phyloP scores from a whole-genome alignment of 495 filamentous ascomycete genomes.

The Podospora sp. region DNA sequence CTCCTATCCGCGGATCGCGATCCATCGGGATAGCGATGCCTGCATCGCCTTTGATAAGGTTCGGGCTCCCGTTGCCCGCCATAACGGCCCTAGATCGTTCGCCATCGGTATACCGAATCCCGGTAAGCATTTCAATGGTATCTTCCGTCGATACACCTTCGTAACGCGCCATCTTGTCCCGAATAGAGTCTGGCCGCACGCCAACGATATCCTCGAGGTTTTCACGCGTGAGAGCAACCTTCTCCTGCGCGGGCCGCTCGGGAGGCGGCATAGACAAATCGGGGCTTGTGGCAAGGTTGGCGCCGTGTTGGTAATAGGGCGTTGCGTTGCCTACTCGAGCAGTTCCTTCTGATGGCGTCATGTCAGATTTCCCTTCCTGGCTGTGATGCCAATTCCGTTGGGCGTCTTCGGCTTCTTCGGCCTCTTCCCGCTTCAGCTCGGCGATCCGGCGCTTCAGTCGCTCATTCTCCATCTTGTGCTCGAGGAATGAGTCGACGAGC shows the following conservation, averaged over 20 bases:
- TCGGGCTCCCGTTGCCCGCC: slow-evolving; percentile 77
- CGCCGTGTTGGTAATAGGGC: slow-evolving; percentile 15
- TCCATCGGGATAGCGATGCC: slow-evolving; percentile 83
- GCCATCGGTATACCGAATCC: slow-evolving; percentile 83
- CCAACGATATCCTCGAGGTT: slow-evolving; percentile 77
- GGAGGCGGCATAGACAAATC: slow-evolving; percentile 65
- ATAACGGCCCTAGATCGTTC: slow-evolving; percentile 88
- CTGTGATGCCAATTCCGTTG: slow-evolving; percentile 55
- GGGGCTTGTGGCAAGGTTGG: slow-evolving; percentile 7
- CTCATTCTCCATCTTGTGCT: slow-evolving; percentile 98
- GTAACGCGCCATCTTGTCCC: slow-evolving; percentile 74
- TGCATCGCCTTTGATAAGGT: slow-evolving; percentile 80
- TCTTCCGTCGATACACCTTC: slow-evolving; percentile 78
- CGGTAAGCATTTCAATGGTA: slow-evolving; percentile 92
- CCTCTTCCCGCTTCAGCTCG: slow-evolving; percentile 83
- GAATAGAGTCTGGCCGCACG: slow-evolving; percentile 70
- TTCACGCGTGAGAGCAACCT: slow-evolving; percentile 70
- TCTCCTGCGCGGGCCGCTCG: slow-evolving; percentile 61
- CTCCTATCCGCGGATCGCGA: slow-evolving; percentile 65
- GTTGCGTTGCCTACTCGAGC: slow-evolving; percentile 5
- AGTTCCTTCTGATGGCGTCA: slow-evolving; percentile 54
- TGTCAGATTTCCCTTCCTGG: slow-evolving; percentile 56
- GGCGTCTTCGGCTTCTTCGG: slow-evolving; percentile 66
- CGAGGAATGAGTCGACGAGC: slow-evolving; percentile 88
- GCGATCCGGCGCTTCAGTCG: slow-evolving; percentile 79